Evolutionary conservation across 108 stramenopile species (phyloP), one percentile per base, ranked within the genome.

Genomic region (Cylindrotheca closterium): DNA sequence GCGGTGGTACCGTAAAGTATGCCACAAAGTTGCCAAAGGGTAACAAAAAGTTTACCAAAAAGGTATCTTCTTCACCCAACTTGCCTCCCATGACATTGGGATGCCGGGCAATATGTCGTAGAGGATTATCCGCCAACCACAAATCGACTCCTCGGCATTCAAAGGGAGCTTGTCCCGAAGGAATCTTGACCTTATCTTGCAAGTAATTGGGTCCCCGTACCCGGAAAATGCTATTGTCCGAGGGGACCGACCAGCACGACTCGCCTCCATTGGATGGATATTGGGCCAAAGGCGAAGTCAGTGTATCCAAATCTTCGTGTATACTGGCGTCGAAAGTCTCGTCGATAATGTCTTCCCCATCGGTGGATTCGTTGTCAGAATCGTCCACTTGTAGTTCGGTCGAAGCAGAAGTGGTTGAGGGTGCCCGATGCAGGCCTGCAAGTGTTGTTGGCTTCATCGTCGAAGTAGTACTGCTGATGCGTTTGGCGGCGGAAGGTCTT

Each of bases 21-120:
- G 86, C 69, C 1, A 92, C 92, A 67, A 96, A 81, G 55, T 96
- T 96, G 15, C 87, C 90, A 80, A 92, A 96, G 19, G 95, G 95
- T 30, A 96, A 66, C 58, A 93, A 66, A 60, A 96, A 96, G 71
- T 96, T 96, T 21, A 91, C 88, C 23, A 95, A 65, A 63, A 95
- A 95, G 0, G 91, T 92, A 51, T 91, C 78, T 60, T 92, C 73
- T 21, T 87, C 84, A 8, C 65, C 57, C 47, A 95, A 63, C 56
- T 80, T 79, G 0, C 89, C 91, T 57, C 87, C 88, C 48, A 93
- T 68, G n/a, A 93, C 84, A 52, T 69, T 70, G 27, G 90, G 92
- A 64, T 92, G 92, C 2, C 92, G 83, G 1, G 92, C 83, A 60
- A 96, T 89, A 55, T 96, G 75, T 32, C 85, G 81, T 80, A 82